phyloP scores from a whole-genome alignment of 2,329 filamentous ascomycete species.

The Colletotrichum incanum region DNA sequence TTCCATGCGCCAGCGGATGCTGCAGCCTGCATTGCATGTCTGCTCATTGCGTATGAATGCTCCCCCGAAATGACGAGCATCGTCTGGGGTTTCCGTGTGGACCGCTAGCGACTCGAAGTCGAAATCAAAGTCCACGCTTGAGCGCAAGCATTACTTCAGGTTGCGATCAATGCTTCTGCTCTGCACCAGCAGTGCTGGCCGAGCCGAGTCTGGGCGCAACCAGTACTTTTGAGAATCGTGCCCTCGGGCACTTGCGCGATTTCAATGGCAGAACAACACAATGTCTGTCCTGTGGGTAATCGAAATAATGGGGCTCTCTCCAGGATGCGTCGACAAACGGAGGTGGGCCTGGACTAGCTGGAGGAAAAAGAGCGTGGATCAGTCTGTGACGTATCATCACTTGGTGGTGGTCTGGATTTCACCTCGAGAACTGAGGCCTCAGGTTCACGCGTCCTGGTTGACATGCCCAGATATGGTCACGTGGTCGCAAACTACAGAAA shows the following conservation, averaged over 20 bases:
- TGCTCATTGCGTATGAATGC: slow-evolving; percentile 13
- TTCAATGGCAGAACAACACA: slow-evolving; percentile 12
- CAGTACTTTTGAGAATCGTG: background rate
- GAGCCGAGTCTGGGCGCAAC: background rate
- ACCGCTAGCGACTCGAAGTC: slow-evolving; percentile 4
- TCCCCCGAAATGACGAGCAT: slow-evolving; percentile 24
- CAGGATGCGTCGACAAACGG: slow-evolving; percentile 28
- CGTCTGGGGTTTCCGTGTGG: slow-evolving; percentile 16
- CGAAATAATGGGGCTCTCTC: slow-evolving; percentile 3
- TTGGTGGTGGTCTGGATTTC: background rate
- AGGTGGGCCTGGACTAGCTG: slow-evolving; percentile 20
- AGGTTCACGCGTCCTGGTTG: background rate
- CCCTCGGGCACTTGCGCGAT: slow-evolving; percentile 14
- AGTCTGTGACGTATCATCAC: slow-evolving; percentile 27
- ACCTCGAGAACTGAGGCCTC: slow-evolving; percentile 6
- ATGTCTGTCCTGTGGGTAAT: slow-evolving; percentile 5
- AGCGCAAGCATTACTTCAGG: background rate
- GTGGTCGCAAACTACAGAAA: background rate
- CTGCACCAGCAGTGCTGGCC: slow-evolving; percentile 4
- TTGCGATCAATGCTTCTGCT: background rate
- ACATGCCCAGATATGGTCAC: background rate
- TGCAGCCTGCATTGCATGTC: background rate
- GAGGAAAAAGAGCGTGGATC: slow-evolving; percentile 5
- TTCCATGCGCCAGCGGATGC: background rate
- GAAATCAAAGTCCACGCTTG: background rate